Evolutionary conservation across 1,284 basidiomycete species (phyloP).

Genomic region (Golubevia pallescens): DNA sequence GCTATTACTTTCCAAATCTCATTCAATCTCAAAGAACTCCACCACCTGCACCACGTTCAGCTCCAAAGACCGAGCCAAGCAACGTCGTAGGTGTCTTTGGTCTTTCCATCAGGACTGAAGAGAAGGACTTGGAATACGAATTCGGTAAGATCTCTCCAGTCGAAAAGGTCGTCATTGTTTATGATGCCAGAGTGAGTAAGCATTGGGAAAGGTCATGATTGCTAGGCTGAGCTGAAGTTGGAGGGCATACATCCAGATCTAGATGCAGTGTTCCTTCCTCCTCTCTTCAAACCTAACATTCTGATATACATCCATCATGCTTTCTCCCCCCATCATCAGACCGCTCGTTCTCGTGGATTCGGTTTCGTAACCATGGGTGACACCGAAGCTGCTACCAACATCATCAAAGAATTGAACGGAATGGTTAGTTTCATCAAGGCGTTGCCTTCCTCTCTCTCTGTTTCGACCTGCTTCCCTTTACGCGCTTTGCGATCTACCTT

Average conservation of each 20-base stretch:
- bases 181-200: constrained; percentile 82
- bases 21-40: too few relatives aligned
- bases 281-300: constrained; percentile 2
- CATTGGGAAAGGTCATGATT: too few relatives aligned
- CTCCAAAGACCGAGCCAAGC: constrained; percentile 82
- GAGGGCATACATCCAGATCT: too few relatives aligned
- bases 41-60: too few relatives aligned
- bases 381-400: constrained; percentile 82
- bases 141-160: constrained; percentile 87
- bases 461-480: too few relatives aligned
- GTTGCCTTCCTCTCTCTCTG: too few relatives aligned
- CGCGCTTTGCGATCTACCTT: too few relatives aligned
- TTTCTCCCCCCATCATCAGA: too few relatives aligned
- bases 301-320: too few relatives aligned
- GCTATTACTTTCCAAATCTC: too few relatives aligned
- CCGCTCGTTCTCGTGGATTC: constrained; percentile 86
- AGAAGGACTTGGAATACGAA: constrained; percentile 91
- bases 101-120: constrained; percentile 89
- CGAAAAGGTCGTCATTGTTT: constrained; percentile 93
- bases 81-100: constrained; percentile 95
- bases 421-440: constrained; percentile 73
- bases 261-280: too few relatives aligned
- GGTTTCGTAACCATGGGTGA: constrained; percentile 93
- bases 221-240: too few relatives aligned
- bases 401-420: constrained; percentile 90